A percentile compares a stretch with the other conserved stretches of the same genome.
Conservation (phyloP, 2,329 filamentous ascomycete species). For the Trichoderma sp. region DNA sequence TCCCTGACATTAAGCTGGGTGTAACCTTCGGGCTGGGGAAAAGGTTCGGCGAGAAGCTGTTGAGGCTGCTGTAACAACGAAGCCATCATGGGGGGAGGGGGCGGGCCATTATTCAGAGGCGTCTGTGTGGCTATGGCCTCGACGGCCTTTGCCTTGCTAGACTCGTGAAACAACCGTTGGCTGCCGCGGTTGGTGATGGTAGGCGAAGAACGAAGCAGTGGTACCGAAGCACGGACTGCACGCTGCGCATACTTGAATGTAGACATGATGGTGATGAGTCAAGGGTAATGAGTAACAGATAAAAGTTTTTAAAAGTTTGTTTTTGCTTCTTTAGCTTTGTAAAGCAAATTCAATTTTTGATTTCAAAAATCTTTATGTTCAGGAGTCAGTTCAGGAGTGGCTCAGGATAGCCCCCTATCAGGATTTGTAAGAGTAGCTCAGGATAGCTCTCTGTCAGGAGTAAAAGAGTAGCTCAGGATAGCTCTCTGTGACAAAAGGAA, state of each 20-base stretch:
- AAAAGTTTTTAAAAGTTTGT: constrained; percentile 11
- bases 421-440: constrained; percentile 32
- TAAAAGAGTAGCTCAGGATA: constrained; percentile 31
- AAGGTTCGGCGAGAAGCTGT: constrained; percentile 10
- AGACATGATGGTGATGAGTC: constrained; percentile 28
- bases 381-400: constrained; percentile 31
- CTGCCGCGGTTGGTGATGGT: constrained; percentile 10
- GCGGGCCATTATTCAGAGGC: constrained; percentile 17
- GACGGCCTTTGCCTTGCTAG: constrained; percentile 33
- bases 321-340: constrained; percentile 8
- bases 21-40: constrained; percentile 10
- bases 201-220: constrained; percentile 25
- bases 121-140: constrained; percentile 30
- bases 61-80: constrained; percentile 13
- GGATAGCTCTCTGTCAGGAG: constrained; percentile 33
- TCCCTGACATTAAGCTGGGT: constrained; percentile 35
- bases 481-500: constrained; percentile 28
- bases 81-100: constrained; percentile 19
- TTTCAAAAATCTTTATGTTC: constrained; percentile 25
- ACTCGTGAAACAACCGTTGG: constrained; percentile 34
- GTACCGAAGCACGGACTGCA: constrained; percentile 30
- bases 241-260: constrained; percentile 29
- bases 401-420: constrained; percentile 34
- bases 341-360: constrained; percentile 28
- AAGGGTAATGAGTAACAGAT: not conserved